Evolutionary conservation across 305 asterid genomes (phyloP), one percentile per base, ranked within the genome.

Genomic region (Fraxinus baroniana): DNA sequence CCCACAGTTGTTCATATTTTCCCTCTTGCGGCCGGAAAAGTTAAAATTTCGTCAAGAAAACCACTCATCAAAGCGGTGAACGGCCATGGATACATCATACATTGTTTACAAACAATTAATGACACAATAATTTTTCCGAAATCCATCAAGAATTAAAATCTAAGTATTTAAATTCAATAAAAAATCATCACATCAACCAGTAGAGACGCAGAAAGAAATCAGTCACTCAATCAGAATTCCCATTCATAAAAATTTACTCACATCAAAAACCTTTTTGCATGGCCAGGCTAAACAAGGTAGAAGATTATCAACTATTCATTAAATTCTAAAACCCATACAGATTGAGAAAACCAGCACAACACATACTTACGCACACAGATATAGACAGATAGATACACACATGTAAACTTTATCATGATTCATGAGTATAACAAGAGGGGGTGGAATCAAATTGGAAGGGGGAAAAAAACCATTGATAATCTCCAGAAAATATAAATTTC

Each of bases 371-470:
- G 55, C 55, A 44, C 55, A 10, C 5, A 44, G n/a, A 44, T 44
- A 44, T 44, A 44, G 55, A 10, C 3, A 41, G 7, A 35, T 36
- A 37, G 55, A 44, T 12, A 44, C 20, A 28, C 77, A 74, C 32
- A 9, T 71, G 55, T 4, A 71, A n/a, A 78, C 44, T 76, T 84
- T 12, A 81, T 85, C 87, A 76, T 83, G 81, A 35, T 24, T 24
- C 26, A 24, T 24, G 26, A 24, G 33, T 76, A 74, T 12, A 79
- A 4, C 13, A 77, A 76, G 70, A 77, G 10, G 60, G 20, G 60
- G 7, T 49, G 60, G 15, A 49, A 18, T 13, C 30, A 72, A 46
- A 18, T 78, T 52, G 30, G 76, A 2, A 24, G 57, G 70, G n/a
- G 72, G n/a, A 57, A 10, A 36, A 79, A 75, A 49, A 49, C 20